phyloP scores from a whole-genome alignment of 1,139 yeast genomes.

The Fermentozyma sake region DNA sequence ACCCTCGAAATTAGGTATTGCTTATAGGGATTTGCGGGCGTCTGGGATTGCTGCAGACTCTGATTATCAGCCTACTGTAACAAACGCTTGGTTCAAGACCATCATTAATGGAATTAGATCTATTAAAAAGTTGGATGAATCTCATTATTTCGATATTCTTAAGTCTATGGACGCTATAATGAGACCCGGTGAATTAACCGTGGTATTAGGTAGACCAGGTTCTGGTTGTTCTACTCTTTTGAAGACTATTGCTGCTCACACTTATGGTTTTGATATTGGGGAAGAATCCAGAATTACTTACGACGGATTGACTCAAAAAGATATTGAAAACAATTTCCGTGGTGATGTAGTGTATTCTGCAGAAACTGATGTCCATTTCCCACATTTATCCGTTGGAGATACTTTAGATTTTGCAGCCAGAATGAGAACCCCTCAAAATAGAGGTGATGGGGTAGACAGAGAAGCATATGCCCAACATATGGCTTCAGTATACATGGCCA shows the following conservation, averaged over 20 bases:
- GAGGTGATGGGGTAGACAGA: conserved; percentile 32
- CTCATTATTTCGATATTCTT: conserved; percentile 25
- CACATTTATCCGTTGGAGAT: conserved; percentile 49
- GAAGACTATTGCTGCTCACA: conserved; percentile 31
- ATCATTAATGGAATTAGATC: conserved; percentile 5
- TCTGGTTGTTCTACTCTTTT: conserved; percentile 34
- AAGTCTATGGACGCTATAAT: conserved; percentile 32
- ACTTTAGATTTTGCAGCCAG: conserved; percentile 44
- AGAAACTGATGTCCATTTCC: conserved; percentile 51
- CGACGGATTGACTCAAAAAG: conserved; percentile 47
- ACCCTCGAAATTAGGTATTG: conserved; percentile 15
- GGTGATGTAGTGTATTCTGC: conserved; percentile 51
- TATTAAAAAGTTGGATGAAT: conserved; percentile 10
- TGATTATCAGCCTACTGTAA: conserved; percentile 15
- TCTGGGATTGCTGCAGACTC: conserved; percentile 15
- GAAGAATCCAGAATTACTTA: conserved; percentile 30
- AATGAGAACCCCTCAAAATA: conserved; percentile 37
- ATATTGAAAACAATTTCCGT: conserved; percentile 42
- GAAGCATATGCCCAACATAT: conserved; percentile 38
- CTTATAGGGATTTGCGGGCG: conserved; percentile 14
- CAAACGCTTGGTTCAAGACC: conserved; percentile 9
- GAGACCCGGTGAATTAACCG: conserved; percentile 33
- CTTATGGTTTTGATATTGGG: conserved; percentile 32
- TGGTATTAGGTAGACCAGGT: conserved; percentile 36
- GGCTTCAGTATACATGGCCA: conserved; percentile 41